Evolutionary conservation across 768 basidiomycete genomes (phyloP).

Genomic region (Pseudohyphozyma bogoriensis): DNA sequence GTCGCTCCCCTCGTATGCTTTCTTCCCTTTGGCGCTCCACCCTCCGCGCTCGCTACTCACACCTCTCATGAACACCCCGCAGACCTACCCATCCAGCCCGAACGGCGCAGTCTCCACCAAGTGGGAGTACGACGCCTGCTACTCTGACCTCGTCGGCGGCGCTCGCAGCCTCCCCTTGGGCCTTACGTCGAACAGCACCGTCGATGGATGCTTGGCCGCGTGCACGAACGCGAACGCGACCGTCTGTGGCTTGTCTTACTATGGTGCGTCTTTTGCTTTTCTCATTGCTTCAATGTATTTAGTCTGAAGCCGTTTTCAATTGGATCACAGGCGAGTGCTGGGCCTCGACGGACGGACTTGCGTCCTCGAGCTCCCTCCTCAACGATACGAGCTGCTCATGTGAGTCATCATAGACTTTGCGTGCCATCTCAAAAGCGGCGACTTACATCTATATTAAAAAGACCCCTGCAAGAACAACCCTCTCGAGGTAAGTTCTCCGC

Average conservation of each 20-base stretch:
- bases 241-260: background rate
- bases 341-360: conserved; percentile 1
- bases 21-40: background rate
- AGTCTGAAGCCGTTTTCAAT: background rate
- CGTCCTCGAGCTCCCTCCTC: background rate
- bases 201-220: conserved; percentile 11
- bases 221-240: background rate
- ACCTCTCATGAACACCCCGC: background rate
- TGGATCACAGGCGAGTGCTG: conserved; percentile 3
- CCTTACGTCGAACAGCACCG: background rate
- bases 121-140: conserved; percentile 16
- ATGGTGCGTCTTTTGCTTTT: too few relatives aligned
- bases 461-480: conserved; percentile 11
- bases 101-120: background rate
- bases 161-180: conserved; percentile 1
- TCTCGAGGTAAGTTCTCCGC: background rate
- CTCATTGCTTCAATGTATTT: background rate
- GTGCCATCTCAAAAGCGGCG: too few relatives aligned
- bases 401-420: too few relatives aligned
- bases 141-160: conserved; percentile 15
- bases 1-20: background rate
- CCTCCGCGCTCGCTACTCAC: background rate
- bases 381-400: conserved; percentile 2
- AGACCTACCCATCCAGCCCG: background rate
- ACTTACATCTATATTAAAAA: too few relatives aligned